These are phyloP conservation scores for Kokia cookei DNA, from an alignment of 441 rosid genomes.

Conservation along the genomic window DNA sequence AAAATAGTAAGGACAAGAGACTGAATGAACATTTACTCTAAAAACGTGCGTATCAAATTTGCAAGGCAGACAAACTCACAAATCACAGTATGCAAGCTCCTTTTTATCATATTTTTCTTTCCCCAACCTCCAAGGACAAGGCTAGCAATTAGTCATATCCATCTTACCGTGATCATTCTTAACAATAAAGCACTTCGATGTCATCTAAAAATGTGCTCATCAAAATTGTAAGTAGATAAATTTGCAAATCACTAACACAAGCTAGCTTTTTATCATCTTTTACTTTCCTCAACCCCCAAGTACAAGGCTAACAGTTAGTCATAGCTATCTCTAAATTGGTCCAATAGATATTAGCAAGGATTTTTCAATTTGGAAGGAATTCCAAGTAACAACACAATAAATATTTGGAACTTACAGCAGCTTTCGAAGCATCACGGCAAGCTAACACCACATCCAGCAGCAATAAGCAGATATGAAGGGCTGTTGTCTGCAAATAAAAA, in stretches of 20 bases:
- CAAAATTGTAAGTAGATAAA: not conserved
- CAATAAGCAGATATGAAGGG: slow-evolving; percentile 82
- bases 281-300: not conserved
- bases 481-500: slow-evolving; percentile 61
- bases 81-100: not conserved
- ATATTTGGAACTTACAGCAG: slow-evolving; percentile 57
- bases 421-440: slow-evolving; percentile 66
- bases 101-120: not conserved
- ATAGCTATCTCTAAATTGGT: not conserved
- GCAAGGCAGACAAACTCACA: not conserved
- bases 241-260: not conserved
- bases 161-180: not conserved
- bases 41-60: not conserved
- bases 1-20: not conserved
- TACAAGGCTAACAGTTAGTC: not conserved
- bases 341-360: not conserved
- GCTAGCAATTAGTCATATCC: not conserved
- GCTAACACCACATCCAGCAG: slow-evolving; percentile 84
- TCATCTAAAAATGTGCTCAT: not conserved
- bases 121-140: not conserved
- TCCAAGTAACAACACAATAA: not conserved
- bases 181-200: not conserved
- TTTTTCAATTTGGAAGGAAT: not conserved
- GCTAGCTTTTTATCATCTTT: not conserved
- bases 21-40: not conserved